phyloP scores from a whole-genome alignment of 139 green algal genomes.

The Deuterostichococcus epilithicus region DNA sequence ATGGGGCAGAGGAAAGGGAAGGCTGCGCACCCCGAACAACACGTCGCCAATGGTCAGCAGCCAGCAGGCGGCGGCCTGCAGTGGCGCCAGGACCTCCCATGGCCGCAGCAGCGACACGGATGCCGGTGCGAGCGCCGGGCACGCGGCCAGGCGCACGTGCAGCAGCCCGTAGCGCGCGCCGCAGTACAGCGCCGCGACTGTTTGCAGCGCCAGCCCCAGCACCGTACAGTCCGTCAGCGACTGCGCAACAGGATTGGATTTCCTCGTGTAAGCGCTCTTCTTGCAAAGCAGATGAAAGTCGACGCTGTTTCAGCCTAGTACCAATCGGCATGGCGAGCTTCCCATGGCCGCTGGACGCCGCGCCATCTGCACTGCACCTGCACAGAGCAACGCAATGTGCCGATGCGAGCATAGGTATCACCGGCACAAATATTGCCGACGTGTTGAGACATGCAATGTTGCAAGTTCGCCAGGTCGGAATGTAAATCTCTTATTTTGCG shows the following conservation, averaged over 20 bases:
- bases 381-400: too few relatives aligned
- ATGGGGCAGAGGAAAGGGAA: too few relatives aligned
- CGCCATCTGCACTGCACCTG: too few relatives aligned
- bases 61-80: conserved; percentile 14
- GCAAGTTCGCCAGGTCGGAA: too few relatives aligned
- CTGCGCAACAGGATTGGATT: background rate
- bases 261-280: background rate
- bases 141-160: background rate
- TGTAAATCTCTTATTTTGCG: too few relatives aligned
- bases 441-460: too few relatives aligned
- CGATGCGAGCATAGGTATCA: too few relatives aligned
- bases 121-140: background rate
- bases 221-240: background rate
- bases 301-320: too few relatives aligned
- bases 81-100: conserved; percentile 11
- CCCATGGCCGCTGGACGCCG: too few relatives aligned
- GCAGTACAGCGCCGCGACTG: background rate
- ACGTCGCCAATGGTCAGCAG: conserved; percentile 7
- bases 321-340: too few relatives aligned
- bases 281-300: background rate
- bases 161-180: background rate
- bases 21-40: conserved; percentile 10
- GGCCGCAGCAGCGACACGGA: background rate
- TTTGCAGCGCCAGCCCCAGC: conserved; percentile 1
- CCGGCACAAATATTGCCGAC: too few relatives aligned